Percentiles rank a stretch among this genome's conserved stretches.
Evolutionary conservation across 129 eudicot species (phyloP).

Genomic region (Solidago caesia): DNA sequence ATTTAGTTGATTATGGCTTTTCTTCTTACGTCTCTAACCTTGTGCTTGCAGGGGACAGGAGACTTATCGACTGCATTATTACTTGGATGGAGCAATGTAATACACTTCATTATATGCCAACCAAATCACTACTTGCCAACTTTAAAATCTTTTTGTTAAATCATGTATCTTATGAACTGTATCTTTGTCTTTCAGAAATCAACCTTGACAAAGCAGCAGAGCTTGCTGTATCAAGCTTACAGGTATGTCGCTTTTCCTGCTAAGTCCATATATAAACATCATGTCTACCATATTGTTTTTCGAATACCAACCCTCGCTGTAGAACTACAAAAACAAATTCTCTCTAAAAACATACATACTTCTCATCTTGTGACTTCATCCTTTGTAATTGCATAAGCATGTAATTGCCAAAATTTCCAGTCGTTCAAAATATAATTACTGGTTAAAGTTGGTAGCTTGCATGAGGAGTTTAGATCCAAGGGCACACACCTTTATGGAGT

Average conservation of each 20-base stretch:
- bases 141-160: neutral
- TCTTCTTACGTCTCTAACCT: slow-evolving; percentile 1
- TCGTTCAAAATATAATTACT: neutral
- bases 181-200: slow-evolving; percentile 56
- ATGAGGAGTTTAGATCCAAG: too few species aligned
- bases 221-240: slow-evolving; percentile 91
- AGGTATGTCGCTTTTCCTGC: slow-evolving; percentile 44
- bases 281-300: neutral
- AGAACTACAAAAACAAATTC: neutral
- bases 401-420: slow-evolving; percentile 3
- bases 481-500: too few species aligned
- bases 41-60: slow-evolving; percentile 84
- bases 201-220: slow-evolving; percentile 96
- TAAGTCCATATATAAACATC: neutral
- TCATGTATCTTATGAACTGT: neutral
- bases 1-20: slow-evolving; percentile 16
- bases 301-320: neutral
- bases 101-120: slow-evolving; percentile 10
- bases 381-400: too few species aligned
- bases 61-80: slow-evolving; percentile 86
- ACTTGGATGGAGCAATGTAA: slow-evolving; percentile 99
- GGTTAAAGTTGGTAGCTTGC: neutral
- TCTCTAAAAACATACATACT: neutral
- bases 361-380: neutral
- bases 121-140: neutral